A percentile compares a stretch with the other conserved stretches of the same genome.
Conservation (phyloP, 768 basidiomycete genomes). For the Phlebiopsis flavidoalba region DNA sequence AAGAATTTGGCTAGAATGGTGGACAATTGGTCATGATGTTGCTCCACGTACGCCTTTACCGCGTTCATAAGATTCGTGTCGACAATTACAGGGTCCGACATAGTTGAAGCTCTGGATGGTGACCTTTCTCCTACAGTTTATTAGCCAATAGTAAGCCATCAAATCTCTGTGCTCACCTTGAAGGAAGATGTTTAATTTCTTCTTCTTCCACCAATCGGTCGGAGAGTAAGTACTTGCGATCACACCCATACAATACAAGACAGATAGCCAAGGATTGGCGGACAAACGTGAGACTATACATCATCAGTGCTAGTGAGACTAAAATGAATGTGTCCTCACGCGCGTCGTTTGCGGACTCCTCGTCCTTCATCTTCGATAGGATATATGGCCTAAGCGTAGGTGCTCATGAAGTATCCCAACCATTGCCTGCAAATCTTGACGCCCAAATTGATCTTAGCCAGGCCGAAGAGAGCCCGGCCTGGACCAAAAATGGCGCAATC, state of each 20-base stretch:
- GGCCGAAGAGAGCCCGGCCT: slow-evolving; percentile 47
- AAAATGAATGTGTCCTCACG: slow-evolving; percentile 30
- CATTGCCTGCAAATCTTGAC: slow-evolving; percentile 50
- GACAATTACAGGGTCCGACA: slow-evolving; percentile 57
- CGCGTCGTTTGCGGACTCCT: slow-evolving; percentile 28
- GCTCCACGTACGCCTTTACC: slow-evolving; percentile 45
- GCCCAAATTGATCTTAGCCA: slow-evolving; percentile 59
- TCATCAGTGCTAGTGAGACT: background rate
- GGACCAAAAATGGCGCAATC: slow-evolving; percentile 48
- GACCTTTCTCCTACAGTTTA: slow-evolving; percentile 40
- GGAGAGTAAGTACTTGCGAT: slow-evolving; percentile 40
- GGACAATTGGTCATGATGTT: slow-evolving; percentile 43
- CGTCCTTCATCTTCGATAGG: slow-evolving; percentile 29
- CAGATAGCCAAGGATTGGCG: slow-evolving; percentile 57
- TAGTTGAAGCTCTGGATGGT: slow-evolving; percentile 34
- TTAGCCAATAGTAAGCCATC: background rate
- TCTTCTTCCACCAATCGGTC: slow-evolving; percentile 42
- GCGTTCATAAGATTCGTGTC: slow-evolving; percentile 52
- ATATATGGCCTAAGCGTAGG: slow-evolving; percentile 37
- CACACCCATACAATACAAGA: slow-evolving; percentile 64
- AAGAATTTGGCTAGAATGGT: slow-evolving; percentile 59
- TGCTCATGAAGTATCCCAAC: slow-evolving; percentile 45
- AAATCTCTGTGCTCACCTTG: slow-evolving; percentile 39
- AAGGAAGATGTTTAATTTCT: slow-evolving; percentile 48
- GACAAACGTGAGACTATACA: slow-evolving; percentile 44